Percentiles rank a stretch among this genome's conserved stretches.
phyloP scores from a whole-genome alignment of 2,329 filamentous ascomycete species.

The Penicillium carneum region DNA sequence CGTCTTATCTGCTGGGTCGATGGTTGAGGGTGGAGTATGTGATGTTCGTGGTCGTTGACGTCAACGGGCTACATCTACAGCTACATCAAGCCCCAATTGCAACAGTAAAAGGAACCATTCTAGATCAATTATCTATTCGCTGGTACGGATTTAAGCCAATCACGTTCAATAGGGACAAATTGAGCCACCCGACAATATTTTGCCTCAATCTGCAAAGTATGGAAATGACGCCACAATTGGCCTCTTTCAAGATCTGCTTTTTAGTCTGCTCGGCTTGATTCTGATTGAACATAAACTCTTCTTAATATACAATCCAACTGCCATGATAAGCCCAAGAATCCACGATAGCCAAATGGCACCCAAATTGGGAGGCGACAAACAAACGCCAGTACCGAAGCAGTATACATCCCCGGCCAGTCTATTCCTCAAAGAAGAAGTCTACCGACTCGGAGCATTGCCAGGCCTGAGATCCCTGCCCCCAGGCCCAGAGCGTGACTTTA shows the following conservation, averaged over 20 bases:
- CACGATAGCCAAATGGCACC: not conserved
- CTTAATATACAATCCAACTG: no score
- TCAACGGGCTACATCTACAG: not conserved
- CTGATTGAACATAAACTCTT: not conserved
- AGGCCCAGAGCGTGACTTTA: conserved; percentile 39
- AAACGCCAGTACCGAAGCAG: conserved; percentile 20
- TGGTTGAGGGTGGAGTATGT: not conserved
- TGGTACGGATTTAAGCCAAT: not conserved
- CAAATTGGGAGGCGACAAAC: conserved; percentile 4
- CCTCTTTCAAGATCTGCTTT: conserved; percentile 1
- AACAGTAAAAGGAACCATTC: not conserved
- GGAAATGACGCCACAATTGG: conserved; percentile 17
- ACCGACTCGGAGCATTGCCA: conserved; percentile 35
- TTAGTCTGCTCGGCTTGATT: not conserved
- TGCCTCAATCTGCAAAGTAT: conserved; percentile 10
- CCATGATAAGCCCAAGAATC: not conserved
- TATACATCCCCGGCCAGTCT: conserved; percentile 30
- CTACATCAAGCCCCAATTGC: not conserved
- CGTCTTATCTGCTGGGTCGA: not conserved
- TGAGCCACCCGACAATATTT: not conserved
- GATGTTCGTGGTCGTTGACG: not conserved
- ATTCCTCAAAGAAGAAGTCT: conserved; percentile 42
- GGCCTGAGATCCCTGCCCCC: conserved; percentile 39
- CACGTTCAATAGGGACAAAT: not conserved
- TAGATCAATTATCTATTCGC: not conserved